Conservation (phyloP, 306 rosid genomes). For the Trifolium subterraneum region DNA sequence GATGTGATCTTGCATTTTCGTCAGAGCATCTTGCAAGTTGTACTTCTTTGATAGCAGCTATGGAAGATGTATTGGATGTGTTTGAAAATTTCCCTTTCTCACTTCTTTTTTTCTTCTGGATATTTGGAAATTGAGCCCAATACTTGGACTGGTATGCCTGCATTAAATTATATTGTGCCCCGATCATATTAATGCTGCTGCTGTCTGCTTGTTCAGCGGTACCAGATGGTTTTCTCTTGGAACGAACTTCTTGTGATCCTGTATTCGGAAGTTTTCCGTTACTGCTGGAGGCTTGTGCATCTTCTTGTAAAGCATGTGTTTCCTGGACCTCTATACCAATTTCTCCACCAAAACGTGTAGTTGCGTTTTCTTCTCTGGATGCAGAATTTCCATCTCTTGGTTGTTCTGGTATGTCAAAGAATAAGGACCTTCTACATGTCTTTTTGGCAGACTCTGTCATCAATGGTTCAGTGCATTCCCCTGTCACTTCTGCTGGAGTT, state of each 20-base stretch:
- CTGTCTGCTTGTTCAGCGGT: slow-evolving; percentile 41
- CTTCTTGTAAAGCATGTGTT: slow-evolving; percentile 34
- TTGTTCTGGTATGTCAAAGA: slow-evolving; percentile 53
- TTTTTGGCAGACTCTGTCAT: slow-evolving; percentile 45
- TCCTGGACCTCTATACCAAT: slow-evolving; percentile 31
- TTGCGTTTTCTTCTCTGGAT: slow-evolving; percentile 45
- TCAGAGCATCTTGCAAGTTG: slow-evolving; percentile 34
- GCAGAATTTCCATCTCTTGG: slow-evolving; percentile 44
- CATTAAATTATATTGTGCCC: slow-evolving; percentile 45
- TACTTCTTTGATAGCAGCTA: slow-evolving; percentile 40
- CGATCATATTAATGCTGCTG: slow-evolving; percentile 48
- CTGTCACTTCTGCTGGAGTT: slow-evolving; percentile 44
- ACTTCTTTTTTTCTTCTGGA: slow-evolving; percentile 65
- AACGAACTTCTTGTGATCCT: slow-evolving; percentile 33
- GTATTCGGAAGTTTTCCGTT: slow-evolving; percentile 35
- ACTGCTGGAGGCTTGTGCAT: slow-evolving; percentile 43
- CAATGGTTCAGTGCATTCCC: slow-evolving; percentile 34
- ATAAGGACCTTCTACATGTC: slow-evolving; percentile 69
- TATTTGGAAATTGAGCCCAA: slow-evolving; percentile 58
- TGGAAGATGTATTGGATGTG: slow-evolving; percentile 36
- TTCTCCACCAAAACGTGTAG: slow-evolving; percentile 36
- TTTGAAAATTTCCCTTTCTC: slow-evolving; percentile 51
- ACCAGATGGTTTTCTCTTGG: slow-evolving; percentile 52
- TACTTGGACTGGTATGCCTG: slow-evolving; percentile 42
- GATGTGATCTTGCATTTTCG: slow-evolving; percentile 42